Evolutionary conservation across 805 yeast species (phyloP).

Genomic region (Alloascoidea hylecoeti): DNA sequence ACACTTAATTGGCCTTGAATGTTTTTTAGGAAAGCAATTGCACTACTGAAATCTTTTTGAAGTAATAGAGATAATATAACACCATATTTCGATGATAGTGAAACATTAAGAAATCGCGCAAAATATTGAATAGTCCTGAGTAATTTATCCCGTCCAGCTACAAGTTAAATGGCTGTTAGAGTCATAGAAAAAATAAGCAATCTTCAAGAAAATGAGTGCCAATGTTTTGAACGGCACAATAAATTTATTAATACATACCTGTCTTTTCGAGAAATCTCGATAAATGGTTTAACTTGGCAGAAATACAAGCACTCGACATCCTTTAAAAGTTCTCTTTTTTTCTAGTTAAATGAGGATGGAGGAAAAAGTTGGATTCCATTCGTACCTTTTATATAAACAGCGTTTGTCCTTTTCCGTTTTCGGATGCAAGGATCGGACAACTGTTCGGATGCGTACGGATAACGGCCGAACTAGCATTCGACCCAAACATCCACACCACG

Average conservation of each 20-base stretch:
- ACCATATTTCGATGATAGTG: slow-evolving; percentile 34
- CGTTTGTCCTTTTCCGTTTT: no score
- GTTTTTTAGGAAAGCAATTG: slow-evolving; percentile 33
- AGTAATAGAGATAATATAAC: background rate
- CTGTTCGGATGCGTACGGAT: no score
- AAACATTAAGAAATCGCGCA: slow-evolving; percentile 56
- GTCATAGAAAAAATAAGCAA: background rate
- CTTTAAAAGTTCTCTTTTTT: no score
- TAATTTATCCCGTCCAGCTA: slow-evolving; percentile 66
- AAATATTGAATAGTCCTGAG: slow-evolving; percentile 72
- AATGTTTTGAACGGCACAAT: background rate
- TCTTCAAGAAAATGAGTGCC: no score
- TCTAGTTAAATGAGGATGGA: no score
- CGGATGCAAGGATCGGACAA: no score
- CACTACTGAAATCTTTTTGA: slow-evolving; percentile 17
- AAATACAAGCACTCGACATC: no score
- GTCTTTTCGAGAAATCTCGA: background rate
- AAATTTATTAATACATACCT: background rate
- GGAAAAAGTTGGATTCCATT: no score
- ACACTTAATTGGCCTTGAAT: slow-evolving; percentile 51
- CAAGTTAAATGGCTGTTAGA: no score
- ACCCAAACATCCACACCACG: no score
- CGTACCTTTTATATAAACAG: no score
- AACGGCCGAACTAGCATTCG: no score
- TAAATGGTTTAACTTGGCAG: background rate